Evolutionary conservation across 2,329 filamentous ascomycete species (phyloP).

Genomic region (Xylariales sp.): DNA sequence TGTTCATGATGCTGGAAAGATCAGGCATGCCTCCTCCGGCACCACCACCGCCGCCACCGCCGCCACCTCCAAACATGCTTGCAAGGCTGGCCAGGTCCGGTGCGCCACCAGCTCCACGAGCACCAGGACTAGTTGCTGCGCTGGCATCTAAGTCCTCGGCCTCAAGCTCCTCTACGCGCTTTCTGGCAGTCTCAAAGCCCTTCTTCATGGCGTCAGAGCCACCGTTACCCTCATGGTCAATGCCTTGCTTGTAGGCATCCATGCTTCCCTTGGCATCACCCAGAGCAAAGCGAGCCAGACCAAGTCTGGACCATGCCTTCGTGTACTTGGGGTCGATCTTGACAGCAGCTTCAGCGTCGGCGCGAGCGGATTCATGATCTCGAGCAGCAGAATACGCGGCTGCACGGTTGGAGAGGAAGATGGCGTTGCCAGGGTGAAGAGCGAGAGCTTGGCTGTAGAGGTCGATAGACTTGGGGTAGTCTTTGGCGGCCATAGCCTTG

Average conservation of each 20-base stretch:
- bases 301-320: constrained; percentile 93
- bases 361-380: constrained; percentile 77
- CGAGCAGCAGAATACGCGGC: constrained; percentile 83
- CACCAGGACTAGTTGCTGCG: constrained; percentile 40
- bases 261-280: constrained; percentile 88
- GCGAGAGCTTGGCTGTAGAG: constrained; percentile 83
- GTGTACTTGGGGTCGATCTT: constrained; percentile 87
- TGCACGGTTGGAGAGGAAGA: constrained; percentile 96
- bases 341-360: constrained; percentile 88
- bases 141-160: constrained; percentile 43
- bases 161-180: constrained; percentile 76
- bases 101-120: constrained; percentile 55
- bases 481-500: constrained; percentile 89
- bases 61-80: constrained; percentile 61
- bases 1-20: constrained; percentile 82
- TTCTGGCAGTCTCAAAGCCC: constrained; percentile 89
- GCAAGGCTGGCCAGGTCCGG: constrained; percentile 68
- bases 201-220: constrained; percentile 97
- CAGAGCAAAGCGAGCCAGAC: constrained; percentile 84
- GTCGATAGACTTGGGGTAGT: constrained; percentile 78
- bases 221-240: constrained; percentile 88
- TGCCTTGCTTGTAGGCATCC: constrained; percentile 90
- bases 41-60: constrained; percentile 53
- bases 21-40: constrained; percentile 82
- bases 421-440: constrained; percentile 79